phyloP scores from a whole-genome alignment of 2,329 filamentous ascomycete genomes.

The Alternaria triticimaculans region DNA sequence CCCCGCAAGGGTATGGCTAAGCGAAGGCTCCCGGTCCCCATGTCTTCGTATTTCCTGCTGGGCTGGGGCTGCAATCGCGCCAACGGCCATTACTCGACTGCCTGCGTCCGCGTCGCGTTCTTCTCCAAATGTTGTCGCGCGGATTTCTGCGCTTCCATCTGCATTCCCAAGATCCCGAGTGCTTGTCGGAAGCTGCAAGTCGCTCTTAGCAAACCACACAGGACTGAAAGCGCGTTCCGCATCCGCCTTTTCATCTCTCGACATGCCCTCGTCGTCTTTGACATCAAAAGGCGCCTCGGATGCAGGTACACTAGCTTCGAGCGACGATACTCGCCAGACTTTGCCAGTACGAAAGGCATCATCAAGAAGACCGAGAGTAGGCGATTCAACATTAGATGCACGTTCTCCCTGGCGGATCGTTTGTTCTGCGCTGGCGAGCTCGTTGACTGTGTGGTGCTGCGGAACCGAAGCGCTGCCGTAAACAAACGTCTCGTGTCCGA shows the following conservation, averaged over 20 bases:
- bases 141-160: neutral
- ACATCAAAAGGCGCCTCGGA: conserved; percentile 19
- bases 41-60: conserved; percentile 11
- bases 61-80: neutral
- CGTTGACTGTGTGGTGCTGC: neutral
- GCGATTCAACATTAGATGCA: neutral
- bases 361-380: neutral
- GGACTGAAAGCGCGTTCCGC: conserved; percentile 6
- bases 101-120: neutral
- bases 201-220: conserved; percentile 18
- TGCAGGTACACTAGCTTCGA: conserved; percentile 15
- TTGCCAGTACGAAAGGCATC: neutral
- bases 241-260: neutral
- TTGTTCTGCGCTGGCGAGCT: neutral
- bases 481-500: neutral
- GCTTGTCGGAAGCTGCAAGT: conserved; percentile 15
- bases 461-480: neutral
- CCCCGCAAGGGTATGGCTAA: conserved; percentile 14
- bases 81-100: conserved; percentile 1
- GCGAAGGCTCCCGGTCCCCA: conserved; percentile 9
- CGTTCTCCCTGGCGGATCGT: neutral
- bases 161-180: neutral
- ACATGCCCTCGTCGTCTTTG: conserved; percentile 12
- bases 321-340: conserved; percentile 10
- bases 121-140: neutral